A percentile compares a stretch with the other conserved stretches of the same genome.
phyloP scores from a whole-genome alignment of 345 rosid genomes.

The Mallotus nudiflorus region DNA sequence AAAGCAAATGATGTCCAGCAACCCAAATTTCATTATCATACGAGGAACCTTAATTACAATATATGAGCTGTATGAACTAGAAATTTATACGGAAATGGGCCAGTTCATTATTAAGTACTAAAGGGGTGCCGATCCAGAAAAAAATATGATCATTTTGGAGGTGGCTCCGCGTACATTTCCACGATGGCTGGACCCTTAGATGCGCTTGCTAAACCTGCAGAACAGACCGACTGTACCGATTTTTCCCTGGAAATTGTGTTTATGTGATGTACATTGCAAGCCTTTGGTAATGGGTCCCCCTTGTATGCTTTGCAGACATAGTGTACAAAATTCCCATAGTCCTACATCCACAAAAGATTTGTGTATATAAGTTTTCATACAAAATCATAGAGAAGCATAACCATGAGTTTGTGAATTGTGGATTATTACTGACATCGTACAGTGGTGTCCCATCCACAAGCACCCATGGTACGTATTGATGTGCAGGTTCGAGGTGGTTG shows the following conservation, averaged over 20 bases:
- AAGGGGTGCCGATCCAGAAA: no score
- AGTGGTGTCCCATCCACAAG: not conserved
- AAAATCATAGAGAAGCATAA: not conserved
- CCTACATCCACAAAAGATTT: not conserved
- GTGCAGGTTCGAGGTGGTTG: not conserved
- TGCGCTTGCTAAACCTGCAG: not conserved
- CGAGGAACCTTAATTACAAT: no score
- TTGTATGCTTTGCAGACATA: not conserved
- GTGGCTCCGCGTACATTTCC: no score
- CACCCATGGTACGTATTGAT: conserved; percentile 5
- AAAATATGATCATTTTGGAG: no score
- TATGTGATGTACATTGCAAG: not conserved
- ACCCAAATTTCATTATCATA: no score
- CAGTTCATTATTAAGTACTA: no score
- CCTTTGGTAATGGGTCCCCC: not conserved
- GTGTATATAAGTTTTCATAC: not conserved
- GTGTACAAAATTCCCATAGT: not conserved
- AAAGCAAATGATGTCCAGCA: no score
- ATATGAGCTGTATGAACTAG: no score
- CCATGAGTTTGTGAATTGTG: not conserved
- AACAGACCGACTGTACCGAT: no score
- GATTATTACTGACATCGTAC: not conserved
- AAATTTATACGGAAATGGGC: no score
- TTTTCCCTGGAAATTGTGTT: not conserved
- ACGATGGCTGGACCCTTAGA: no score